Evolutionary conservation across 345 rosid genomes (phyloP).

Genomic region (Heritiera fomes): DNA sequence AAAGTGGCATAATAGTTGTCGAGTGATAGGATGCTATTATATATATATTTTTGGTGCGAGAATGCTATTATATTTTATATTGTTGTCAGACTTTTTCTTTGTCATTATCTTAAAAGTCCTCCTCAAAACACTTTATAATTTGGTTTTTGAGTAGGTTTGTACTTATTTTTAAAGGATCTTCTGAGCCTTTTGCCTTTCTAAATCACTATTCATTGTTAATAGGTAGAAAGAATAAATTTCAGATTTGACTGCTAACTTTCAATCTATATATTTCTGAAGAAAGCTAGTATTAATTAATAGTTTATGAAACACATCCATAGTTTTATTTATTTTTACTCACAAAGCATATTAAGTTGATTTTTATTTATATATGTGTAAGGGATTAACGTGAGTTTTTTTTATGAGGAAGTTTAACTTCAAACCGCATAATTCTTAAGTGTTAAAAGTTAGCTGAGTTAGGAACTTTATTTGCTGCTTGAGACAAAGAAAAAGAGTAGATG

Average conservation of each 20-base stretch:
- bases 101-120: neutral
- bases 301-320: neutral
- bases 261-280: neutral
- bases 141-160: neutral
- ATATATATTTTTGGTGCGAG: too few relatives aligned
- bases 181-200: neutral
- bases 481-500: neutral
- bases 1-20: neutral
- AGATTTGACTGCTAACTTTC: neutral
- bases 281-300: neutral
- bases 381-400: neutral
- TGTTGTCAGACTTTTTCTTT: too few relatives aligned
- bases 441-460: neutral
- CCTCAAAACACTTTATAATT: neutral
- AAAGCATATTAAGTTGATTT: slow-evolving; percentile 1
- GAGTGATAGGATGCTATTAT: neutral
- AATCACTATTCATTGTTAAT: neutral
- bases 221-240: neutral
- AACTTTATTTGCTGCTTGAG: neutral
- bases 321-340: neutral
- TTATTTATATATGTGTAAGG: neutral
- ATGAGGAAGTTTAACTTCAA: neutral
- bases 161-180: neutral
- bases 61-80: too few relatives aligned
- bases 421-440: neutral